A percentile compares a stretch with the other conserved stretches of the same genome.
phyloP scores from a whole-genome alignment of 441 rosid species.

The Erodium trifolium region DNA sequence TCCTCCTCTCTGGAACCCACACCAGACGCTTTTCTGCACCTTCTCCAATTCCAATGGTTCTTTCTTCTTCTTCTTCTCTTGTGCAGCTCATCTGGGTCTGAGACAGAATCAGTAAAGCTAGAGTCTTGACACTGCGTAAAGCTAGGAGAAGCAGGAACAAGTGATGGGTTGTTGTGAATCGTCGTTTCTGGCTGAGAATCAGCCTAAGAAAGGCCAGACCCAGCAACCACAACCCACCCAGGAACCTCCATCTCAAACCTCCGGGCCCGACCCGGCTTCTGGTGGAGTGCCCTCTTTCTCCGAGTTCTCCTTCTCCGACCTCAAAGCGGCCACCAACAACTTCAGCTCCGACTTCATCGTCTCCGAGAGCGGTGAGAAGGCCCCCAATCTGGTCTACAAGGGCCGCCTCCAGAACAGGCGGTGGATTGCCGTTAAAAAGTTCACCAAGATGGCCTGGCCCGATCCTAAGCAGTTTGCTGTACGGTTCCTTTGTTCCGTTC shows the following conservation, averaged over 20 bases:
- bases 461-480: constrained; percentile 65
- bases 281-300: constrained; percentile 17
- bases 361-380: constrained; percentile 72
- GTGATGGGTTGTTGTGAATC: constrained; percentile 83
- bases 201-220: constrained; percentile 30
- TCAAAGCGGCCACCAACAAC: constrained; percentile 34
- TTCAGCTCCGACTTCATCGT: constrained; percentile 50
- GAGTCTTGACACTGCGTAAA: constrained; percentile 3
- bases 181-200: constrained; percentile 34
- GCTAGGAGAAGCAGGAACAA: neutral
- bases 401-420: constrained; percentile 52
- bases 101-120: neutral
- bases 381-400: constrained; percentile 60
- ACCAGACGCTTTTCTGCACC: neutral
- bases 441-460: constrained; percentile 67
- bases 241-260: constrained; percentile 21
- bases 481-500: neutral
- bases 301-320: constrained; percentile 20
- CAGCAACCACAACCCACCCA: constrained; percentile 20
- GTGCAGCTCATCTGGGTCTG: constrained; percentile 7
- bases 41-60: neutral
- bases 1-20: neutral
- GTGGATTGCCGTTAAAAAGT: constrained; percentile 53
- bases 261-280: constrained; percentile 24
- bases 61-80: neutral